Conservation (phyloP, 1,139 yeast genomes). For the Diutina siamensis region DNA sequence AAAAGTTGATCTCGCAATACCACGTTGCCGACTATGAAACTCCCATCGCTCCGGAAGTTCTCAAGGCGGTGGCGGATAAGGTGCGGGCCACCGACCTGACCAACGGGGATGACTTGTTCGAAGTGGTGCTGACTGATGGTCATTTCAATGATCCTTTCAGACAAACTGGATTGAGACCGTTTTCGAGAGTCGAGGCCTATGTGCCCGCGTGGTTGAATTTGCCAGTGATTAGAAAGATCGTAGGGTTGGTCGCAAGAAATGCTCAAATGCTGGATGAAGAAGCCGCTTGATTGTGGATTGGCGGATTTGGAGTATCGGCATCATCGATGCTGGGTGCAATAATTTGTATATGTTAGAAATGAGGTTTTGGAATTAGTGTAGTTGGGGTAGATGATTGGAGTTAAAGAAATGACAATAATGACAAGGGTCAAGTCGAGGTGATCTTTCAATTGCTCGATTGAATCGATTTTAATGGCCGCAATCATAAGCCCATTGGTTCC, state of each 20-base stretch:
- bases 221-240: slow-evolving; percentile 79
- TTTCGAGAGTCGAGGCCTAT: slow-evolving; percentile 86
- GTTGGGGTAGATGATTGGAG: too few relatives aligned
- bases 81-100: slow-evolving; percentile 57
- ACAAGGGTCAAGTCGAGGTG: too few relatives aligned
- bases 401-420: too few relatives aligned
- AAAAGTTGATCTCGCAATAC: slow-evolving; percentile 81
- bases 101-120: slow-evolving; percentile 51
- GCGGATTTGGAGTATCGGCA: too few relatives aligned
- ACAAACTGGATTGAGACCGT: slow-evolving; percentile 72
- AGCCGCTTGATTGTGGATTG: background rate
- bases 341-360: background rate
- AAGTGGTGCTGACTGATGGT: slow-evolving; percentile 63
- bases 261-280: slow-evolving; percentile 28
- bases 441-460: too few relatives aligned
- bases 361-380: too few relatives aligned
- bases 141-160: slow-evolving; percentile 86
- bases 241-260: slow-evolving; percentile 80
- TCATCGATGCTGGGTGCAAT: too few relatives aligned
- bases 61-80: slow-evolving; percentile 73
- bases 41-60: slow-evolving; percentile 78
- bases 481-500: too few relatives aligned
- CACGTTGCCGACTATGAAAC: slow-evolving; percentile 92
- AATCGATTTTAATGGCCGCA: background rate
- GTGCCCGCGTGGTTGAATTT: slow-evolving; percentile 92